Evolutionary conservation across 257 asterid genomes (phyloP), one percentile per base, ranked within the genome.

Genomic region (Primulina huaijiensis): DNA sequence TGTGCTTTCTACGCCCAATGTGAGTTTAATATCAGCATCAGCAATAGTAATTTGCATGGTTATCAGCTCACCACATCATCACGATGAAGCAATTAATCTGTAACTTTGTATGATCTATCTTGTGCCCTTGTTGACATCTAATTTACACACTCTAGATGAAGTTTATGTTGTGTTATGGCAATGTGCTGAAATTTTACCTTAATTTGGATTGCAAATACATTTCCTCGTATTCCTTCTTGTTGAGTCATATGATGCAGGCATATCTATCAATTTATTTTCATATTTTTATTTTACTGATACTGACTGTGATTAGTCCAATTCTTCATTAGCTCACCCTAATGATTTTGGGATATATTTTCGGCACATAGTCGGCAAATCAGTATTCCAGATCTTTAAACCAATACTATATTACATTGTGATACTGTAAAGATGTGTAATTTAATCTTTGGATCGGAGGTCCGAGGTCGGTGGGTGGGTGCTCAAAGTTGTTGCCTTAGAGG

Each of bases 1-100:
- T n/a, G 83, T 70, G 29, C 95, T 87, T 31, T 85, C 98, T 34
- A 89, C 98, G n/a, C 98, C 96, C 34, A 92, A 87, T 78, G 98
- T 91, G 76, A 80, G 90, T 67, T 76, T 60, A 58, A 11, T 55
- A 38, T 69, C 9, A 23, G 12, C 65, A 69, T 56, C 30, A 30
- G 58, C 60, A 62, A 25, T 64, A 38, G 21, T 63, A 67, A 61
- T 70, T 72, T 33, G 31, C 9, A 38, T 57, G 29, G 21, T 65
- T 61, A 46, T 40, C 8, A 40, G 16, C 52, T 40, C 52, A 40
- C 17, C 52, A 10, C 17, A 2, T 71, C 31, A 12, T 46, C 76
- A 60, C n/a, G 6, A 60, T 60, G 60, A 65, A 65, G 16, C 67
- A 52, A 27, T 58, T 31, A 17, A 23, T n/a, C 25, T 50, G 35